Evolutionary conservation across 345 rosid genomes (phyloP).

Genomic region (Euphorbia peplus): DNA sequence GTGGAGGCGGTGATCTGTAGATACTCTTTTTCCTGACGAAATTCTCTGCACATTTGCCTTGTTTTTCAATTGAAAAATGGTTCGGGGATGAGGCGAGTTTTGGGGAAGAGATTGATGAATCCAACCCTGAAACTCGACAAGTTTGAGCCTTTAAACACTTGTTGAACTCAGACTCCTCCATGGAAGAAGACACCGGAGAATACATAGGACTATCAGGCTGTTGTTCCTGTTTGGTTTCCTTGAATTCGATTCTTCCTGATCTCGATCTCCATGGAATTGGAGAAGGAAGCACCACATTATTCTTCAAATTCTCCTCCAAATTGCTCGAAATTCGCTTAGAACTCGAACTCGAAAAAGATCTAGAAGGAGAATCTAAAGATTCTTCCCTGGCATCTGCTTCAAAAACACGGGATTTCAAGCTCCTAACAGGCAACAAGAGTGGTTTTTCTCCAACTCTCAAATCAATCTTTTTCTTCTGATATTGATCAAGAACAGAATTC

Average conservation of each 20-base stretch:
- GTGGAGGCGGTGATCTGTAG: slow-evolving; percentile 48
- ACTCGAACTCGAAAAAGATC: slow-evolving; percentile 24
- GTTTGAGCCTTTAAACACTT: no score
- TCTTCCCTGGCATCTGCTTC: slow-evolving; percentile 36
- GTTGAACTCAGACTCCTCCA: no score
- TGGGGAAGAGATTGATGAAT: no score
- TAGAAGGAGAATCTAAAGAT: slow-evolving; percentile 19
- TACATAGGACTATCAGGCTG: no score
- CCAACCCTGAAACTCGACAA: no score
- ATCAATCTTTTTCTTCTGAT: slow-evolving; percentile 33
- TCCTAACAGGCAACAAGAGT: slow-evolving; percentile 79
- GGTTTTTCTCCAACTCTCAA: slow-evolving; percentile 55
- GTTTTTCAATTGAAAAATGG: slow-evolving; percentile 39
- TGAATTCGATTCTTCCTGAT: no score
- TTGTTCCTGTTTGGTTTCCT: no score
- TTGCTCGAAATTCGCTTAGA: no score
- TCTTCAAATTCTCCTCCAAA: slow-evolving; percentile 14
- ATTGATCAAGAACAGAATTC: slow-evolving; percentile 24
- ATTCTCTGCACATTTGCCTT: slow-evolving; percentile 47
- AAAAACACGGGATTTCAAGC: slow-evolving; percentile 53
- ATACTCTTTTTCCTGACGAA: slow-evolving; percentile 41
- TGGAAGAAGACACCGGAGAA: no score
- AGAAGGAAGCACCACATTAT: background rate
- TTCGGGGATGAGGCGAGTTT: slow-evolving; percentile 27
- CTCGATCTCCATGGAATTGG: no score